These are phyloP conservation scores for Ceratobasidium sp. DNA, from an alignment of 1,284 basidiomycete species.

Conservation along the genomic window DNA sequence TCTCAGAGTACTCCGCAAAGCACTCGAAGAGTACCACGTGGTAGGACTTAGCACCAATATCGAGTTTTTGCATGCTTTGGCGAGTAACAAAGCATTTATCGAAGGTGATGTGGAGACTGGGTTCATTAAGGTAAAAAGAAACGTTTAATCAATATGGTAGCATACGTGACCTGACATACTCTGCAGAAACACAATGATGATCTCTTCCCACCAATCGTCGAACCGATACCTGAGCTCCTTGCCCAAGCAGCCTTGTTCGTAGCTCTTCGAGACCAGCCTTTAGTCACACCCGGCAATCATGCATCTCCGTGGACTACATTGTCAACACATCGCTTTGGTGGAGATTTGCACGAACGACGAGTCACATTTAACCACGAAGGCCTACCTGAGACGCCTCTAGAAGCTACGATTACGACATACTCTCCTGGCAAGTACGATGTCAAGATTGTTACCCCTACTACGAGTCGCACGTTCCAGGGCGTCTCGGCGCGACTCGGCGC, in stretches of 20 bases:
- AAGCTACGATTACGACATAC: slow-evolving; percentile 19
- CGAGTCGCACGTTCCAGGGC: slow-evolving; percentile 18
- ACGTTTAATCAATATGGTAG: too few relatives aligned
- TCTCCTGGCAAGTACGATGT: slow-evolving; percentile 33
- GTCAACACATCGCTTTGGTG: slow-evolving; percentile 75
- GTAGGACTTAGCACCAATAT: slow-evolving; percentile 92
- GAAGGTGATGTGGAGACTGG: slow-evolving; percentile 90
- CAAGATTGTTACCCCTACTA: slow-evolving; percentile 17
- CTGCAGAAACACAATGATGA: slow-evolving; percentile 79
- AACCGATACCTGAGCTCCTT: slow-evolving; percentile 67
- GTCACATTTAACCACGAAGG: slow-evolving; percentile 66
- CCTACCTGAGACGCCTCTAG: slow-evolving; percentile 40
- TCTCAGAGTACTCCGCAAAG: slow-evolving; percentile 76
- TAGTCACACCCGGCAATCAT: slow-evolving; percentile 41
- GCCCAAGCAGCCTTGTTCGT: slow-evolving; percentile 82
- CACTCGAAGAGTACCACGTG: slow-evolving; percentile 87
- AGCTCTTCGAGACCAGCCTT: slow-evolving; percentile 67
- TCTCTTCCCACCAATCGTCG: slow-evolving; percentile 69
- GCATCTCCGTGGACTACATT: slow-evolving; percentile 73
- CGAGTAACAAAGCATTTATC: slow-evolving; percentile 79
- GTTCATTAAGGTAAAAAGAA: slow-evolving; percentile 84
- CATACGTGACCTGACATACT: too few relatives aligned
- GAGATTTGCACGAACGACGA: slow-evolving; percentile 68
- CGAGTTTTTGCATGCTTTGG: slow-evolving; percentile 83
- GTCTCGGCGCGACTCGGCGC: slow-evolving; percentile 40